Percentiles rank a stretch among this genome's conserved stretches.
These are phyloP conservation scores for Aspergillus bridgeri DNA, from an alignment of 495 filamentous ascomycete genomes.

Conservation along the genomic window DNA sequence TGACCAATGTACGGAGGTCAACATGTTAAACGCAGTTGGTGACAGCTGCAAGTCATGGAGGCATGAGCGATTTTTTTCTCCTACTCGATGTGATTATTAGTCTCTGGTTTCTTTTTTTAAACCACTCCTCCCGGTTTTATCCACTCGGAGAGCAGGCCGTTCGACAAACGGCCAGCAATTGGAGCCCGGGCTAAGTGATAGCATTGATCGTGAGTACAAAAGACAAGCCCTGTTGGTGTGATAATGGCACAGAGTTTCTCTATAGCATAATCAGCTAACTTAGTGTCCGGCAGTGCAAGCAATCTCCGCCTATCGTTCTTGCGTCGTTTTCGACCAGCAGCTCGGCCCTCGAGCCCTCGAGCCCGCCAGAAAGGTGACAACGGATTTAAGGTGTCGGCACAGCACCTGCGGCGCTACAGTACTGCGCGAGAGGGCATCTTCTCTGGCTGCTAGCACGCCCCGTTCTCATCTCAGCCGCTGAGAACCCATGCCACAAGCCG, in stretches of 20 bases:
- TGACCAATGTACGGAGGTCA: constrained; percentile 18
- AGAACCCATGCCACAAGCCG: constrained; percentile 16
- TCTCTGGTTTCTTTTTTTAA: constrained; percentile 9
- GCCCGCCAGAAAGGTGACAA: constrained; percentile 6
- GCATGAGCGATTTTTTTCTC: constrained; percentile 4
- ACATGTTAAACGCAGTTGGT: constrained; percentile 35
- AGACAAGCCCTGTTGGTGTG: constrained; percentile 18
- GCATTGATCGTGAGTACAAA: constrained; percentile 2
- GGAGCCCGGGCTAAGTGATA: not conserved
- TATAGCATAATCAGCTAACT: constrained; percentile 15
- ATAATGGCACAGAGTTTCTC: constrained; percentile 15
- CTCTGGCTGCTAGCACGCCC: constrained; percentile 9
- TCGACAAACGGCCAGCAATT: not conserved
- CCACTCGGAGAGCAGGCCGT: not conserved
- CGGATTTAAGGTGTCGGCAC: constrained; percentile 12
- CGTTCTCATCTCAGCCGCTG: constrained; percentile 20
- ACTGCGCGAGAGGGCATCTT: constrained; percentile 3
- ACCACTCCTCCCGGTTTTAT: constrained; percentile 1
- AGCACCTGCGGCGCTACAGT: constrained; percentile 10
- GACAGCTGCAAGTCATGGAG: constrained; percentile 24
- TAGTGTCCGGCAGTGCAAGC: constrained; percentile 15
- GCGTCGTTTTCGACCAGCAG: constrained; percentile 8
- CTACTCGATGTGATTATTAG: not conserved
- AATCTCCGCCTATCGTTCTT: constrained; percentile 23
- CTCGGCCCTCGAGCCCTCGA: constrained; percentile 9